phyloP scores from a whole-genome alignment of 805 yeast genomes.

The Tetrapisispora arboricola region DNA sequence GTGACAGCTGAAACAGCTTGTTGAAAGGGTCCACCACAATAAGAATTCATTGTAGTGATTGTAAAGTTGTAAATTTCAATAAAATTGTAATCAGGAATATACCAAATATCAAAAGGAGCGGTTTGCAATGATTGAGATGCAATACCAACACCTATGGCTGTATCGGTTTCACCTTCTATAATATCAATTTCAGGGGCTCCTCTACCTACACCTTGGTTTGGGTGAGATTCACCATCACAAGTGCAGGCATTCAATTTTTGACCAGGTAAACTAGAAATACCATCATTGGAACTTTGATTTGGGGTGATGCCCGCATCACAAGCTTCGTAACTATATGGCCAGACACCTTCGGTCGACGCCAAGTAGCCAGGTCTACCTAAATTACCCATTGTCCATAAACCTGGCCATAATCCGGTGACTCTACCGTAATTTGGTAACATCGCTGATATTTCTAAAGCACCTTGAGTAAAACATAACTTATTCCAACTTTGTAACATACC shows the following conservation, averaged over 20 bases:
- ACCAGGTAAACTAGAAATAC: constrained; percentile 78
- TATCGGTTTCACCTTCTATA: constrained; percentile 71
- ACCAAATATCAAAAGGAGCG: constrained; percentile 95
- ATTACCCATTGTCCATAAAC: constrained; percentile 91
- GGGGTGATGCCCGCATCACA: constrained; percentile 96
- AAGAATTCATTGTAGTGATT: constrained; percentile 72
- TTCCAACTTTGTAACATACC: constrained; percentile 95
- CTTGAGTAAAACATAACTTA: constrained; percentile 80
- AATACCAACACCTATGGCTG: constrained; percentile 48
- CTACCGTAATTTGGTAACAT: constrained; percentile 71
- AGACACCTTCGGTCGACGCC: constrained; percentile 82
- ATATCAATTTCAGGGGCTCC: constrained; percentile 96
- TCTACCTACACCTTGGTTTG: constrained; percentile 78
- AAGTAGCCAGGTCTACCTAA: constrained; percentile 84
- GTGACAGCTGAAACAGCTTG: constrained; percentile 84
- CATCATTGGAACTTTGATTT: constrained; percentile 84
- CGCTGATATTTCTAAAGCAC: constrained; percentile 65
- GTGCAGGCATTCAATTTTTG: constrained; percentile 71
- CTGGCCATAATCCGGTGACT: constrained; percentile 89
- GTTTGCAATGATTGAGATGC: constrained; percentile 90
- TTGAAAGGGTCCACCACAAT: constrained; percentile 89
- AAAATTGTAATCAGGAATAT: constrained; percentile 76
- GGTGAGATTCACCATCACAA: constrained; percentile 77
- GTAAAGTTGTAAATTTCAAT: constrained; percentile 60
- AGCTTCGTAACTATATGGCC: constrained; percentile 84